Conservation (phyloP, 2,329 filamentous ascomycete genomes). For the Paraphaeosphaeria minitans region DNA sequence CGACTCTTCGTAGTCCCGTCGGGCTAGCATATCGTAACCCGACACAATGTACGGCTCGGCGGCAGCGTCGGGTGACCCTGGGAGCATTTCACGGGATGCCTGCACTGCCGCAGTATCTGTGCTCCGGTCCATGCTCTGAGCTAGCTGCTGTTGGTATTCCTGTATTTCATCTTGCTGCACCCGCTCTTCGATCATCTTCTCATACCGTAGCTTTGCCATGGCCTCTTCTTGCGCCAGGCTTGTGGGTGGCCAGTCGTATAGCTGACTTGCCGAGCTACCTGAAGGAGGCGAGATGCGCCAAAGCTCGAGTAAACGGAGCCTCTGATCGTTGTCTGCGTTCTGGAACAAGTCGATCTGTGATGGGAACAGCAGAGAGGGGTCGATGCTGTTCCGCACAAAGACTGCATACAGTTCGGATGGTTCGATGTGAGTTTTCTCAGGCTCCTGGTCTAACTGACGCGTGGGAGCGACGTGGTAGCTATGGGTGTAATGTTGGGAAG, state of each 20-base stretch:
- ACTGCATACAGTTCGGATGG: conserved; percentile 59
- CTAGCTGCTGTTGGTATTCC: conserved; percentile 33
- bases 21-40: conserved; percentile 75
- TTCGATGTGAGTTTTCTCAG: conserved; percentile 38
- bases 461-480: conserved; percentile 66
- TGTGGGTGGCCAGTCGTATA: conserved; percentile 60
- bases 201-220: conserved; percentile 64
- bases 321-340: conserved; percentile 73
- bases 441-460: conserved; percentile 36
- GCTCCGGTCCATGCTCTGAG: conserved; percentile 32
- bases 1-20: conserved; percentile 65
- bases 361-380: conserved; percentile 70
- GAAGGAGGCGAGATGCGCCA: conserved; percentile 80
- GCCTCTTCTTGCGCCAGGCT: conserved; percentile 61
- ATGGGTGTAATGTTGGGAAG: conserved; percentile 84
- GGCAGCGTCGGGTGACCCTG: conserved; percentile 50
- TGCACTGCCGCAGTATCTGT: conserved; percentile 19
- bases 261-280: conserved; percentile 43
- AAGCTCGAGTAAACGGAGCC: conserved; percentile 76
- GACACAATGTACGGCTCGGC: conserved; percentile 84
- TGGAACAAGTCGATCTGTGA: conserved; percentile 81
- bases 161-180: conserved; percentile 37
- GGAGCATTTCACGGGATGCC: conserved; percentile 22
- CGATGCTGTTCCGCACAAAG: conserved; percentile 69
- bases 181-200: conserved; percentile 48